Percentiles rank a stretch among this genome's conserved stretches.
Evolutionary conservation across 2,329 filamentous ascomycete genomes (phyloP).

Genomic region (Zopfia rhizophila): DNA sequence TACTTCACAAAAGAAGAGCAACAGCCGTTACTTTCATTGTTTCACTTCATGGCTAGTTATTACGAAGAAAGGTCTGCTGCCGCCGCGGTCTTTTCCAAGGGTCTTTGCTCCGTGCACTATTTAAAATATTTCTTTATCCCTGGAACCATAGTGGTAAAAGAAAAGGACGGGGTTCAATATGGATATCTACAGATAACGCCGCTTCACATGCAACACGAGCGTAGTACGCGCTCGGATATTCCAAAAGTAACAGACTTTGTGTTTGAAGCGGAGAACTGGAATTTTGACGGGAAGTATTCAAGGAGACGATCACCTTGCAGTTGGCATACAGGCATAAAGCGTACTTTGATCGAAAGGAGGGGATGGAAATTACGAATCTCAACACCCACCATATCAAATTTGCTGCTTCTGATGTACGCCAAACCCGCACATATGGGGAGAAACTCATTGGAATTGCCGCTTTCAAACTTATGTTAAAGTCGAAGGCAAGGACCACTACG

Average conservation of each 20-base stretch:
- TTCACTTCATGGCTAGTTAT: not conserved
- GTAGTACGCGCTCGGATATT: too few species aligned
- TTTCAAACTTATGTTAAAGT: too few species aligned
- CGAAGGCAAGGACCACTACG: too few species aligned
- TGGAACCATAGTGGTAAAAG: not conserved
- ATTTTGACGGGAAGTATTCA: slow-evolving; percentile 1
- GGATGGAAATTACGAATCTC: not conserved
- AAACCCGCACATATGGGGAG: too few species aligned
- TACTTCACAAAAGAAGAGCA: not conserved
- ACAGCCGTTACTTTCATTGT: not conserved
- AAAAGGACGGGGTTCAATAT: not conserved
- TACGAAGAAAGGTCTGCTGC: not conserved
- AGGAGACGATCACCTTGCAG: not conserved
- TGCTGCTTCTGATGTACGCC: too few species aligned
- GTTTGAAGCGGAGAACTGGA: slow-evolving; percentile 1
- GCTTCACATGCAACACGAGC: not conserved
- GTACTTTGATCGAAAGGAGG: too few species aligned
- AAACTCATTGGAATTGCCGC: too few species aligned
- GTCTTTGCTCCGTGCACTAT: too few species aligned
- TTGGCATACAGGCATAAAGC: not conserved
- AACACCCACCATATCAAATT: too few species aligned
- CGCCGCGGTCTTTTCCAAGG: too few species aligned
- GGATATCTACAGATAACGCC: not conserved
- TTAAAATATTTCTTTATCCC: not conserved
- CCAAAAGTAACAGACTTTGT: too few species aligned